Conservation (phyloP, 768 basidiomycete genomes). For the Boletus sp. region DNA sequence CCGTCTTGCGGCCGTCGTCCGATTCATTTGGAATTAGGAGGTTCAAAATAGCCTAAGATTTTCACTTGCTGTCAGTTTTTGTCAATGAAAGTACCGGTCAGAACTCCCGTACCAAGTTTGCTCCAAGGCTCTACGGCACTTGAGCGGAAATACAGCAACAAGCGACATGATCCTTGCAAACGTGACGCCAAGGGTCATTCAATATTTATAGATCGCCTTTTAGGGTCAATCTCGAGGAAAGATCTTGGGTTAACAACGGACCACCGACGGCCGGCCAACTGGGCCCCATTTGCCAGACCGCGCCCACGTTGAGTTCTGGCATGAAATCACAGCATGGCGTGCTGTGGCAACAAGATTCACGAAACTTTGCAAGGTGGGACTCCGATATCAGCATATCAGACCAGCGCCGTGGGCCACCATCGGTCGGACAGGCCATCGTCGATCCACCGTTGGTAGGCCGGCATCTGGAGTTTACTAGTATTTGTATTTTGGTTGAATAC, state of each 20-base stretch:
- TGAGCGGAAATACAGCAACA: constrained; percentile 26
- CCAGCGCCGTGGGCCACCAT: no score
- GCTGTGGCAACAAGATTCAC: constrained; percentile 7
- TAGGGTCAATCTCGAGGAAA: constrained; percentile 2
- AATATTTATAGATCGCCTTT: constrained; percentile 5
- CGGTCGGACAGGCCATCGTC: no score
- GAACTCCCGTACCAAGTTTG: not conserved
- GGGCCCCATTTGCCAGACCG: not conserved
- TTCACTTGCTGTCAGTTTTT: not conserved
- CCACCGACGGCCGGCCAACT: no score
- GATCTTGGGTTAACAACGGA: not conserved
- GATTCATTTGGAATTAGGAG: not conserved
- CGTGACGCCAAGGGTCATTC: not conserved
- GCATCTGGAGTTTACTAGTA: no score
- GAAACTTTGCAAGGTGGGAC: not conserved
- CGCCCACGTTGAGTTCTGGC: not conserved
- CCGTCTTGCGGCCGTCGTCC: not conserved
- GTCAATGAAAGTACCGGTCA: not conserved
- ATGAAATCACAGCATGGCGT: not conserved
- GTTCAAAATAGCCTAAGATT: not conserved
- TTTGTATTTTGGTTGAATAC: not conserved
- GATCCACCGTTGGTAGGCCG: not conserved
- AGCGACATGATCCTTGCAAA: constrained; percentile 6
- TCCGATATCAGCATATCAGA: no score
- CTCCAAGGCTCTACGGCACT: constrained; percentile 12